Evolutionary conservation across 1,139 yeast species (phyloP).

Genomic region (Pichia sp.): DNA sequence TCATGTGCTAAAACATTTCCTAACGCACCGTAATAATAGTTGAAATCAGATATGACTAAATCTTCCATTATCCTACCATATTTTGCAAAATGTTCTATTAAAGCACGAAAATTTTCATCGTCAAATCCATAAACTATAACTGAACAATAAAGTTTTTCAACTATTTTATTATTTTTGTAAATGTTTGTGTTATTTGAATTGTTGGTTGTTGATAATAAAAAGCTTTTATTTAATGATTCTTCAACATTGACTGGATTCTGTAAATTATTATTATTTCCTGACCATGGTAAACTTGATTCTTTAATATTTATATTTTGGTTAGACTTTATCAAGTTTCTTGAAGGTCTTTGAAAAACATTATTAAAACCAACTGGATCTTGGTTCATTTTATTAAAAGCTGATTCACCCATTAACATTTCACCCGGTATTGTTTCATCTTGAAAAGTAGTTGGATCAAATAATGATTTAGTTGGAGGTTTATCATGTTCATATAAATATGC

Average conservation of each 20-base stretch:
- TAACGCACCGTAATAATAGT: constrained; percentile 6
- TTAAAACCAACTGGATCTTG: constrained; percentile 42
- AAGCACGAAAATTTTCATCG: constrained; percentile 59
- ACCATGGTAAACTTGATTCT: constrained; percentile 11
- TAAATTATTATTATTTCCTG: not conserved
- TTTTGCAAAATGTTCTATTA: constrained; percentile 69
- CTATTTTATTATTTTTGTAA: not conserved
- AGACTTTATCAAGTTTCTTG: constrained; percentile 15
- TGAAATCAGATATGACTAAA: constrained; percentile 30
- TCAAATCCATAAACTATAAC: constrained; percentile 88
- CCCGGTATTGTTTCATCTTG: constrained; percentile 31
- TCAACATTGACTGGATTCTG: not conserved
- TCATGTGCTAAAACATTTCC: constrained; percentile 10
- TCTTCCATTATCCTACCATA: constrained; percentile 80
- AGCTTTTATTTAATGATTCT: not conserved
- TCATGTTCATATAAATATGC: constrained; percentile 33
- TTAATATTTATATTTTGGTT: not conserved
- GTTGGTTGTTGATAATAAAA: not conserved
- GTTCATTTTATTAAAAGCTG: constrained; percentile 20
- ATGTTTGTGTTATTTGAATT: constrained; percentile 1
- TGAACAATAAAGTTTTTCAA: constrained; percentile 43
- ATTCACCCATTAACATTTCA: constrained; percentile 20
- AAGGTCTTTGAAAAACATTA: constrained; percentile 40
- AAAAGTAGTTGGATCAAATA: constrained; percentile 49
- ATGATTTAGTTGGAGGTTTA: constrained; percentile 55